These are phyloP conservation scores for Luffa acutangula DNA, from an alignment of 306 rosid genomes.

Conservation along the genomic window DNA sequence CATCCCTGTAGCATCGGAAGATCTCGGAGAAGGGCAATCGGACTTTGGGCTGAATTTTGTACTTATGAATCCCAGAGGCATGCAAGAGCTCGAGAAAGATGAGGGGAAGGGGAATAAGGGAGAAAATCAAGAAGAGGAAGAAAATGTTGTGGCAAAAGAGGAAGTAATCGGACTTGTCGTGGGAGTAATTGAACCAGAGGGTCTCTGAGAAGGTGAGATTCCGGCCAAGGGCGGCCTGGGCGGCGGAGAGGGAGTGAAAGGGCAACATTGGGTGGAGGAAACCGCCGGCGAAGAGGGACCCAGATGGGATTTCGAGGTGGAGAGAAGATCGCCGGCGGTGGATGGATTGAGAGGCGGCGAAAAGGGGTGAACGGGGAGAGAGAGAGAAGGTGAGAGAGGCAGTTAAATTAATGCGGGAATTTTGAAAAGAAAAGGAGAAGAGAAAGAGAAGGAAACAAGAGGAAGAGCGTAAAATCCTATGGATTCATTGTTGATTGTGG, in stretches of 20 bases:
- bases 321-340: background rate
- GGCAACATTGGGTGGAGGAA: constrained; percentile 41
- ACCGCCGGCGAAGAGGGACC: background rate
- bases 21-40: constrained; percentile 40
- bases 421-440: background rate
- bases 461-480: background rate
- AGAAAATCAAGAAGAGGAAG: constrained; percentile 57
- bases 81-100: constrained; percentile 37
- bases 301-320: background rate
- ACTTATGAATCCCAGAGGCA: constrained; percentile 28
- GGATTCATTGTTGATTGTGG: background rate
- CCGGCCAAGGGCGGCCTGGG: constrained; percentile 44
- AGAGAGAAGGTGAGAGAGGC: background rate
- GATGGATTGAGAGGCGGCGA: background rate
- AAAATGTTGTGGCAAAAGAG: constrained; percentile 66
- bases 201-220: constrained; percentile 52
- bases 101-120: constrained; percentile 55
- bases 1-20: constrained; percentile 53
- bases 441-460: background rate
- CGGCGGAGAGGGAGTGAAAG: constrained; percentile 38
- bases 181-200: constrained; percentile 76
- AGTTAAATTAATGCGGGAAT: constrained; percentile 7
- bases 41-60: constrained; percentile 66
- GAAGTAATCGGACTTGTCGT: constrained; percentile 50
- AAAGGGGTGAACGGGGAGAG: background rate